Base-by-base conservation (phyloP, 306 rosid genomes). In the Datisca glomerata region DNA sequence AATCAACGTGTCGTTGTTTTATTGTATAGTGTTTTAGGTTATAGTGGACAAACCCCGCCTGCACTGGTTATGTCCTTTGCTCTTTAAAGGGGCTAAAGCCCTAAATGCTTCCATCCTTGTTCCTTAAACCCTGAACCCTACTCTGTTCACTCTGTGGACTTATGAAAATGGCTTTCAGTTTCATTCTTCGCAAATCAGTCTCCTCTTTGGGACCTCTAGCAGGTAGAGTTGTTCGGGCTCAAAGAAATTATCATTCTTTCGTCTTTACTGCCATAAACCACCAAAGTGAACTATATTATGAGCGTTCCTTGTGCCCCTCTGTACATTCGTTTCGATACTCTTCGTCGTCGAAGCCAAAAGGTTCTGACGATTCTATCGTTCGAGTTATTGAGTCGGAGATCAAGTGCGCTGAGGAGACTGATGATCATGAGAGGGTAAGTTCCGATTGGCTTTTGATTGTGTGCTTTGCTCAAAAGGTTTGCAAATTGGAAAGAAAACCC, bases 321-420 rank as follows among this genome's bases (percentile, higher is more conserved):
- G 49, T 55, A 24, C 79, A 69, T 1, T 49, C 32, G 53, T 57
- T 47, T 43, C 73, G 56, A 13, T 73, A 46, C 56, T 84, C 86
- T 8, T 69, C 89, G 8, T 58, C 66, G 60, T 25, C 49, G 27
- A 63, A 67, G 61, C 69, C 50, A 2, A 57, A 69, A 17, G 51
- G 57, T 13, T 60, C 84, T 6, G 91, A 75, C 16, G 81, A 84
- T 24, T 55, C 57, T 43, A 76, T 89, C 3, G 24, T 74, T 46
- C 74, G 74, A 5, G 65, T 76, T 33, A 67, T 89, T 37, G 77
- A 84, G 3, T 70, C 73, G 1, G 93, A 89, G 68, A 84, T 89
- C 41, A 12, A 48, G 29, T 77, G 71, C 32, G 80, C 94, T 12
- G 24, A 48, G 43, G 93, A 77, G 33, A 22, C 75, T 4, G 95